Conservation (phyloP, 2,329 filamentous ascomycete species). For the Fusarium euwallaceae region DNA sequence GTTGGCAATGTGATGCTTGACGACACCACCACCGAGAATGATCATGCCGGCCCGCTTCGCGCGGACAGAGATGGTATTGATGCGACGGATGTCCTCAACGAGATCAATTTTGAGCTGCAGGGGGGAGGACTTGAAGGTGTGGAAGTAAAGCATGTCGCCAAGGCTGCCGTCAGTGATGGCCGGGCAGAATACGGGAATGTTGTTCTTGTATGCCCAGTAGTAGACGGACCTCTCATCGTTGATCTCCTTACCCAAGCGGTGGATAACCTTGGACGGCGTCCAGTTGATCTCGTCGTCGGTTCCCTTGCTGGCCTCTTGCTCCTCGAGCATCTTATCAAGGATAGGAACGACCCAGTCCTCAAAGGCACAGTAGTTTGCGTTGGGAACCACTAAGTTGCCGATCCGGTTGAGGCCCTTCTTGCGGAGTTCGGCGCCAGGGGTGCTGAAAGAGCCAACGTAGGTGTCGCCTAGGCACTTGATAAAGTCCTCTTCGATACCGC, state of each 20-base stretch:
- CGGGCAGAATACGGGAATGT: constrained; percentile 97
- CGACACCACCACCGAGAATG: constrained; percentile 91
- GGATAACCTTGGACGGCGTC: constrained; percentile 94
- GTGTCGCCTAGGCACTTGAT: constrained; percentile 98
- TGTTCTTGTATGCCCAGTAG: constrained; percentile 98
- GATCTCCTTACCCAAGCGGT: constrained; percentile 91
- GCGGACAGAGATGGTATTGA: constrained; percentile 91
- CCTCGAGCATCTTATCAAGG: constrained; percentile 91
- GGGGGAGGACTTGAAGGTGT: constrained; percentile 92
- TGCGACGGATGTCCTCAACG: constrained; percentile 90
- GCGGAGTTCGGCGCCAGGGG: constrained; percentile 81
- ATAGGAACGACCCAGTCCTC: constrained; percentile 98
- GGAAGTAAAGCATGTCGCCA: constrained; percentile 98
- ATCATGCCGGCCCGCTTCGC: constrained; percentile 95
- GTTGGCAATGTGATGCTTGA: constrained; percentile 99
- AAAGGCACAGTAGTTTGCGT: constrained; percentile 95
- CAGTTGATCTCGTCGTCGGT: constrained; percentile 81
- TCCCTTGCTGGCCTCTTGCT: constrained; percentile 85
- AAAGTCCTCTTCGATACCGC: constrained; percentile 95
- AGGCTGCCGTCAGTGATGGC: constrained; percentile 95
- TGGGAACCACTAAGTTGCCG: constrained; percentile 94
- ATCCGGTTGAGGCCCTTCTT: constrained; percentile 93
- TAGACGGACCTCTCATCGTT: constrained; percentile 92
- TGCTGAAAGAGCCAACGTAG: constrained; percentile 89
- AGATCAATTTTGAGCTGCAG: constrained; percentile 88